Evolutionary conservation across 2,329 filamentous ascomycete genomes (phyloP), one percentile per base, ranked within the genome.

Genomic region (Sporothrix pseudoabietina): DNA sequence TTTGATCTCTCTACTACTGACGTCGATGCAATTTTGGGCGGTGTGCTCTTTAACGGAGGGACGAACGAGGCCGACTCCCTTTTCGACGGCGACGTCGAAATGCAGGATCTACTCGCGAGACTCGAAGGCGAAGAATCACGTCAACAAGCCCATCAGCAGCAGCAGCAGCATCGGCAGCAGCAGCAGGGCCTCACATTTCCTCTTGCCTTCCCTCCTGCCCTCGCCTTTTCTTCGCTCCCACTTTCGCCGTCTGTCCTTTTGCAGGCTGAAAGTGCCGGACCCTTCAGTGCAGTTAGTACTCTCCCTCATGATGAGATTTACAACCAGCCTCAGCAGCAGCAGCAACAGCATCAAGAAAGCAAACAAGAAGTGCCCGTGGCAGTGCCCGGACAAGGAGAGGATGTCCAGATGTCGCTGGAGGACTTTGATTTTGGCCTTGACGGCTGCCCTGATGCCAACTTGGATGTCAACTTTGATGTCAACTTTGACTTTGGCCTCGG

Each of bases 261-360:
- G 41, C n/a, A 35, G 32, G 10, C 7, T 9, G 30, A 5, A 19
- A 41, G 4, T n/a, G 39, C 19, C 32, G 41, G 19, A 14, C 5
- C 41, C 55, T n/a, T 19, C 16, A 68, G 72, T 73, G 69, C 71
- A 69, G 72, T 73, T 71, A 73, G 72, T 73, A 73, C 72, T 69
- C 44, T 70, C 71, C 72, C 59, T 63, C 59, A 61, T 52, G 59
- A 55, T 12, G 12, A 66, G 52, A 49, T 32, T 14, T 32, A 26
- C 22, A 22, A 47, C n/a, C 32, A 55, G 44, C 54, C 57, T 12
- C 26, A 63, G 26, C 12, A 61, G 26, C 16, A 16, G 30, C 52
- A 47, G 22, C 16, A n/a, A 26, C 1, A 54, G 39, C 12, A 16
- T 52, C 26, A 39, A 52, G 30, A 32, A n/a, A 5, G 5, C 10